These are phyloP conservation scores for Solanum dulcamara DNA, from an alignment of 257 asterid species.

Conservation along the genomic window DNA sequence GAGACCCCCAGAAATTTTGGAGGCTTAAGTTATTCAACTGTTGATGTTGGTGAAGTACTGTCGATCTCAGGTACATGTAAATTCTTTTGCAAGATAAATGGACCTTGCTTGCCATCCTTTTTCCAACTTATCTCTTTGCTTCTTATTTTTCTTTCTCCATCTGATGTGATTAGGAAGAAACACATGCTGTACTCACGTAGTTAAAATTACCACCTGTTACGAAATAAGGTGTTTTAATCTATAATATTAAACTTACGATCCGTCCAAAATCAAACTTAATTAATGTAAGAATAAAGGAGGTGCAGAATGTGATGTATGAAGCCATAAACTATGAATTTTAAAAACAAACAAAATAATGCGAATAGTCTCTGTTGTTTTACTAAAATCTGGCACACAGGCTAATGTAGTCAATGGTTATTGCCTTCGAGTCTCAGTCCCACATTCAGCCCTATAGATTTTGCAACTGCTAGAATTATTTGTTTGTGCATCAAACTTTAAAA, in stretches of 20 bases:
- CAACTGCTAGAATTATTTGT: background rate
- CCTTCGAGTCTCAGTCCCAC: background rate
- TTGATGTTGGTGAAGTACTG: slow-evolving; percentile 70
- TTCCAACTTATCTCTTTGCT: background rate
- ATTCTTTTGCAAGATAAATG: background rate
- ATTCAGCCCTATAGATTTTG: background rate
- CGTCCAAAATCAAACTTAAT: background rate
- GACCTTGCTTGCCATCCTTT: background rate
- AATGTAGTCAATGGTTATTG: background rate
- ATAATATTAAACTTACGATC: background rate
- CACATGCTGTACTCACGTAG: background rate
- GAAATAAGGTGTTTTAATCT: background rate
- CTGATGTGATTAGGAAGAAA: background rate
- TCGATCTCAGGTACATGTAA: slow-evolving; percentile 51
- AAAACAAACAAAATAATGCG: background rate
- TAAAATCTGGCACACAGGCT: background rate
- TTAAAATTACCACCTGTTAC: background rate
- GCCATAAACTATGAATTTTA: background rate
- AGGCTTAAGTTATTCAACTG: slow-evolving; percentile 53
- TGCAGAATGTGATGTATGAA: background rate
- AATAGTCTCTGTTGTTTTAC: background rate
- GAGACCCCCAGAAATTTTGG: slow-evolving; percentile 64
- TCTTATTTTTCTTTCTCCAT: background rate
- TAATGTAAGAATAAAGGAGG: background rate
- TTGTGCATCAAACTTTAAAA: background rate